Evolutionary conservation across 139 green algal species (phyloP).

Genomic region (Chlorella vulgaris): DNA sequence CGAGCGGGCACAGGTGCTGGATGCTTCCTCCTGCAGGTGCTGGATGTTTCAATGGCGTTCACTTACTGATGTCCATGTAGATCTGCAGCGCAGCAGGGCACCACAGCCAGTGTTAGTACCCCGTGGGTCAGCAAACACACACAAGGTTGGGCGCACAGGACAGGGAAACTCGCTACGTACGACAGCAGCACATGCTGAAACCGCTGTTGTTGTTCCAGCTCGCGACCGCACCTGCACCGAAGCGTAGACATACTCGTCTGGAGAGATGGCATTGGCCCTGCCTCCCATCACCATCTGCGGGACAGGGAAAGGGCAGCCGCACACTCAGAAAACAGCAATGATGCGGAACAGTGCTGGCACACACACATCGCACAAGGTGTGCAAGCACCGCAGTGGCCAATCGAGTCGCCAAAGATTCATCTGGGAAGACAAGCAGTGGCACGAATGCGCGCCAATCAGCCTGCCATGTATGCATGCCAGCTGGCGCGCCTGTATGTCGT

Average conservation of each 20-base stretch:
- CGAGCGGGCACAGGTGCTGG: too few species aligned
- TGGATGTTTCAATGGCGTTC: too few species aligned
- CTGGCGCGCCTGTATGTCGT: too few species aligned
- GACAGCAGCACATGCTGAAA: not conserved
- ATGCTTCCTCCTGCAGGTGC: too few species aligned
- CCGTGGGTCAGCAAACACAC: too few species aligned
- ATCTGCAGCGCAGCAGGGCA: conserved; percentile 43
- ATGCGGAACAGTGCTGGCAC: not conserved
- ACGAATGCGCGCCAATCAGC: too few species aligned
- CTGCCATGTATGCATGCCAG: too few species aligned
- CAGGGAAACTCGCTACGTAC: not conserved
- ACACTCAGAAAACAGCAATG: not conserved
- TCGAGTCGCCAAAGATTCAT: conserved; percentile 27
- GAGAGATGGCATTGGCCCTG: conserved; percentile 39
- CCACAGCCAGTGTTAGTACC: too few species aligned
- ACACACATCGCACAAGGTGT: too few species aligned
- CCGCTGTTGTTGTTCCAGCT: too few species aligned
- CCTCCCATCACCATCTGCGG: conserved; percentile 68
- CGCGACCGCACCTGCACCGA: conserved; percentile 37
- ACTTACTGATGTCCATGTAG: conserved; percentile 66
- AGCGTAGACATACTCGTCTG: conserved; percentile 64
- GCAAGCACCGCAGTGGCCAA: not conserved
- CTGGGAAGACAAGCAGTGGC: not conserved
- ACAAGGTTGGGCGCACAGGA: too few species aligned
- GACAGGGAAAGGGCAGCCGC: not conserved